A percentile compares a stretch with the other conserved stretches of the same genome.
Evolutionary conservation across 129 eudicot genomes (phyloP).

Genomic region (Escallonia herrerae): DNA sequence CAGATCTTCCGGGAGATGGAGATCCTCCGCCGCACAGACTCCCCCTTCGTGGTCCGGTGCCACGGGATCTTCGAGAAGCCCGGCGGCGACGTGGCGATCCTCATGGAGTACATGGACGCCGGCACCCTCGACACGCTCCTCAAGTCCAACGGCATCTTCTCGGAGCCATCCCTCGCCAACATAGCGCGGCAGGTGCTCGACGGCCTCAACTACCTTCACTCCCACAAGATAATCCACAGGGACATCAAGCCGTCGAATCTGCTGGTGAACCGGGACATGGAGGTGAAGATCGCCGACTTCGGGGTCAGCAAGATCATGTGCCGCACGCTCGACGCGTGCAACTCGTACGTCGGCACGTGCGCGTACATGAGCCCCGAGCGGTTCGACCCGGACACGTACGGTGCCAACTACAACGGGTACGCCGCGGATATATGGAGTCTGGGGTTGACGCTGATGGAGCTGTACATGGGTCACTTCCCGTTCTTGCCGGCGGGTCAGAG

Average conservation of each 20-base stretch:
- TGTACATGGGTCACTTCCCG: conserved; percentile 72
- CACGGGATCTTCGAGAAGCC: conserved; percentile 55
- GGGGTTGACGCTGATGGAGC: conserved; percentile 67
- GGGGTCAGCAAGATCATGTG: conserved; percentile 81
- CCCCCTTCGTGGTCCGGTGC: conserved; percentile 63
- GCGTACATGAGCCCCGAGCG: conserved; percentile 96
- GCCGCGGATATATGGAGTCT: conserved; percentile 85
- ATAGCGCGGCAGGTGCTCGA: conserved; percentile 49
- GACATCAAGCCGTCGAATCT: conserved; percentile 75
- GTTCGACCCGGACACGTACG: conserved; percentile 76
- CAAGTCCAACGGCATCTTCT: conserved; percentile 27
- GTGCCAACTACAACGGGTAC: conserved; percentile 60
- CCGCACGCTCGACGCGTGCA: conserved; percentile 64
- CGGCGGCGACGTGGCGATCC: conserved; percentile 59
- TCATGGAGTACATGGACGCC: conserved; percentile 71
- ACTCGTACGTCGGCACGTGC: conserved; percentile 87
- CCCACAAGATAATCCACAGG: conserved; percentile 64
- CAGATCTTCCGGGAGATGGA: conserved; percentile 53
- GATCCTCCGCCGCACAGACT: conserved; percentile 75
- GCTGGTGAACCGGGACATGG: conserved; percentile 43
- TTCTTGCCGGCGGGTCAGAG: conserved; percentile 58
- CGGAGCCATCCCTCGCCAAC: conserved; percentile 38
- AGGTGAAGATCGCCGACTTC: conserved; percentile 71
- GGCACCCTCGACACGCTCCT: conserved; percentile 54
- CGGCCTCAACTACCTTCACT: conserved; percentile 61